Evolutionary conservation across 2,329 filamentous ascomycete genomes (phyloP).

Genomic region (Geosmithia morbida): DNA sequence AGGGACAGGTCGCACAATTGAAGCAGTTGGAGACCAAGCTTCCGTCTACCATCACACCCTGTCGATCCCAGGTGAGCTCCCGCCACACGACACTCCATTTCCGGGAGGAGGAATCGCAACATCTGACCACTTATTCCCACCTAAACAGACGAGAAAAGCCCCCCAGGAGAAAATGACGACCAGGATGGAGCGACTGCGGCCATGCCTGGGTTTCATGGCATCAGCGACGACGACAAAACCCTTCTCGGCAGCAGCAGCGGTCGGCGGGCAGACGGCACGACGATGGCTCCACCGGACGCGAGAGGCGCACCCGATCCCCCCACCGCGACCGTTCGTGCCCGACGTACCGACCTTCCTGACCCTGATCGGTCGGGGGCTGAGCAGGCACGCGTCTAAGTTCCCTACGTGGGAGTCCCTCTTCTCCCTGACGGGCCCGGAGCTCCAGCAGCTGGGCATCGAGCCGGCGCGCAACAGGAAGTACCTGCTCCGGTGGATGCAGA

Average conservation of each 20-base stretch:
- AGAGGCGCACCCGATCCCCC: slow-evolving; percentile 33
- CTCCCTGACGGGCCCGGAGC: slow-evolving; percentile 59
- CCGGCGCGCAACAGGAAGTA: slow-evolving; percentile 72
- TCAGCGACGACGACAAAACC: slow-evolving; percentile 13
- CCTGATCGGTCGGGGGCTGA: slow-evolving; percentile 78
- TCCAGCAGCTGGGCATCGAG: slow-evolving; percentile 76
- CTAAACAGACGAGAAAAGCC: neutral
- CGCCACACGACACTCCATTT: neutral
- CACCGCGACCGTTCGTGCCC: slow-evolving; percentile 73
- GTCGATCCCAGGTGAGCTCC: neutral
- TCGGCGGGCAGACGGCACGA: slow-evolving; percentile 14
- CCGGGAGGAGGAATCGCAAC: neutral
- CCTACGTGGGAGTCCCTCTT: slow-evolving; percentile 85
- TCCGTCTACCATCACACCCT: neutral
- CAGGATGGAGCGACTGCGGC: slow-evolving; percentile 16
- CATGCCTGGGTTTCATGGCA: slow-evolving; percentile 15
- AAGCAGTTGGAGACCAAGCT: neutral
- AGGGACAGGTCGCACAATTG: neutral
- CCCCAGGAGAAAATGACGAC: slow-evolving; percentile 7
- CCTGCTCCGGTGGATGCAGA: slow-evolving; percentile 74
- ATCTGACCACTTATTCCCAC: neutral
- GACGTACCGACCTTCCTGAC: slow-evolving; percentile 76
- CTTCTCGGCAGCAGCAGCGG: slow-evolving; percentile 5
- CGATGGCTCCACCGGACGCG: slow-evolving; percentile 28
- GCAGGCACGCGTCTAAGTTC: slow-evolving; percentile 73